Percentiles rank a stretch among this genome's conserved stretches.
These are phyloP conservation scores for Parietaria judaica DNA, from an alignment of 306 rosid genomes.

Conservation along the genomic window DNA sequence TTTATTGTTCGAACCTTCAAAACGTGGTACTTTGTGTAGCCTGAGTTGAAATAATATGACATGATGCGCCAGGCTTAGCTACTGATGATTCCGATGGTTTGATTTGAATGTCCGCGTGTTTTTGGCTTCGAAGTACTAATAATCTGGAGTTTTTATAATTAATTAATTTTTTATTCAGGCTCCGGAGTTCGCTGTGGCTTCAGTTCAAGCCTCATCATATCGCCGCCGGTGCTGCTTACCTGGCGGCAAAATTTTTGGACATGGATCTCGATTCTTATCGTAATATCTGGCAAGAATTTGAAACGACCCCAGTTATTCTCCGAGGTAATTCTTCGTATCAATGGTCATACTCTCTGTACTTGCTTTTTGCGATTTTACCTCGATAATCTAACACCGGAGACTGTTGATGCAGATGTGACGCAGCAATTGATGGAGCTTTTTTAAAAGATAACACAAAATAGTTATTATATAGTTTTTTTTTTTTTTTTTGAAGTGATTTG, in stretches of 20 bases:
- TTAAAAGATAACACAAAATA: conserved; percentile 13
- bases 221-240: conserved; percentile 95
- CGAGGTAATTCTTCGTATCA: conserved; percentile 44
- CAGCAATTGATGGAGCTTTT: conserved; percentile 96
- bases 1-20: conserved; percentile 12
- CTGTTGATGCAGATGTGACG: conserved; percentile 69
- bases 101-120: conserved; percentile 40
- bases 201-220: conserved; percentile 94
- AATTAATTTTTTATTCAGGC: conserved; percentile 43
- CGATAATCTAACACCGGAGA: not conserved
- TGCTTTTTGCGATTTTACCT: too few species aligned
- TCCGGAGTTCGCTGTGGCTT: conserved; percentile 96
- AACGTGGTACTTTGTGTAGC: conserved; percentile 33
- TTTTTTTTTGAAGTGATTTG: not conserved
- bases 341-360: not conserved
- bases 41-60: conserved; percentile 47
- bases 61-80: conserved; percentile 39
- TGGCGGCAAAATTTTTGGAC: conserved; percentile 75
- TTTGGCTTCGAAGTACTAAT: conserved; percentile 20
- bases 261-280: conserved; percentile 59
- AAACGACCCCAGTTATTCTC: conserved; percentile 82
- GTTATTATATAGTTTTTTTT: not conserved
- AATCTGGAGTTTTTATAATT: conserved; percentile 12
- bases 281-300: conserved; percentile 80
- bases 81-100: conserved; percentile 56